A percentile compares a stretch with the other conserved stretches of the same genome.
These are phyloP conservation scores for Nevesoporus exiguus DNA, from an alignment of 768 basidiomycete species.

Conservation along the genomic window DNA sequence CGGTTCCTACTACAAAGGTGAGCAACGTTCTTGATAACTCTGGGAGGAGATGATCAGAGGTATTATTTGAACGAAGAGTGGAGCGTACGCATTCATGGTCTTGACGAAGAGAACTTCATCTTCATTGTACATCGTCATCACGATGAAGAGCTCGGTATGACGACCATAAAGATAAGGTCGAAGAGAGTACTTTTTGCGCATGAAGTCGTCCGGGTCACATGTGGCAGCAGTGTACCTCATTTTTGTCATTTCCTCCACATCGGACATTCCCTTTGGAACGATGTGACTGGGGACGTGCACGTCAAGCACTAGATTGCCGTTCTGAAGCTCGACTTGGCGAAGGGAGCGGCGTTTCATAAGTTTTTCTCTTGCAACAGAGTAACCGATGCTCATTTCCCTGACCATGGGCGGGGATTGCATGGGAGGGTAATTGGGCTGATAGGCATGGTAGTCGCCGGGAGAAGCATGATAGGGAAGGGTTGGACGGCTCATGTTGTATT, in stretches of 20 bases:
- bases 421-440: slow-evolving; percentile 58
- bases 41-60: slow-evolving; percentile 25
- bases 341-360: slow-evolving; percentile 79
- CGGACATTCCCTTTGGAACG: slow-evolving; percentile 58
- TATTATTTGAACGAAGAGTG: not conserved
- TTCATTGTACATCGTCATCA: slow-evolving; percentile 97
- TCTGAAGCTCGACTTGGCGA: slow-evolving; percentile 72
- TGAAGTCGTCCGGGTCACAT: slow-evolving; percentile 87
- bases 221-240: slow-evolving; percentile 88
- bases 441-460: slow-evolving; percentile 45
- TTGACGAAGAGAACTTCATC: slow-evolving; percentile 73
- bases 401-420: slow-evolving; percentile 46
- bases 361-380: slow-evolving; percentile 68
- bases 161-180: slow-evolving; percentile 77
- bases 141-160: slow-evolving; percentile 89
- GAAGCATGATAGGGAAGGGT: slow-evolving; percentile 35
- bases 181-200: slow-evolving; percentile 71
- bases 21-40: slow-evolving; percentile 84
- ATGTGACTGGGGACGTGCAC: slow-evolving; percentile 77
- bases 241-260: slow-evolving; percentile 73
- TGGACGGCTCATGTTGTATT: slow-evolving; percentile 56
- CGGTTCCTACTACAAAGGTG: slow-evolving; percentile 67
- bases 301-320: slow-evolving; percentile 85
- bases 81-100: slow-evolving; percentile 80
- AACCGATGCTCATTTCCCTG: slow-evolving; percentile 51